phyloP scores from a whole-genome alignment of 2,329 filamentous ascomycete genomes.

The Alternaria infectoria region DNA sequence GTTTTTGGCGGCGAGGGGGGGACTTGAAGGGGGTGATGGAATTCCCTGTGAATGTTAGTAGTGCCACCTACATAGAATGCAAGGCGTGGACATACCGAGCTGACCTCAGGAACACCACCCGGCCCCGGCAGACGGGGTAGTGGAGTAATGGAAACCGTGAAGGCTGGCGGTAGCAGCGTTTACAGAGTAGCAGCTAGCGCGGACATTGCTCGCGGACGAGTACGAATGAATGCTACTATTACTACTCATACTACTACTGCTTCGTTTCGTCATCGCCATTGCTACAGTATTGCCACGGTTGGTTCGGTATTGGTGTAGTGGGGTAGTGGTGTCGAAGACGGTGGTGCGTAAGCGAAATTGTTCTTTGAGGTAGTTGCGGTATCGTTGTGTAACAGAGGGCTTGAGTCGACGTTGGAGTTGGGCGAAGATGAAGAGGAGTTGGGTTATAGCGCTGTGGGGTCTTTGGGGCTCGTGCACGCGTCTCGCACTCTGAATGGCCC shows the following conservation, averaged over 20 bases:
- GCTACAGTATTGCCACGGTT: conserved; percentile 57
- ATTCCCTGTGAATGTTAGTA: conserved; percentile 63
- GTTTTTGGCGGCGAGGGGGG: conserved; percentile 71
- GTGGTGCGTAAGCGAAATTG: background rate
- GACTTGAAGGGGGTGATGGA: conserved; percentile 84
- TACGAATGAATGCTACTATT: conserved; percentile 62
- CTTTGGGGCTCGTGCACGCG: conserved; percentile 11
- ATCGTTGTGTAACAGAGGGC: conserved; percentile 7
- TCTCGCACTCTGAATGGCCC: conserved; percentile 4
- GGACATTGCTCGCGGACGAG: conserved; percentile 75
- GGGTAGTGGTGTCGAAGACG: background rate
- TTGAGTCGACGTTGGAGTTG: conserved; percentile 15
- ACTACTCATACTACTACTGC: conserved; percentile 68
- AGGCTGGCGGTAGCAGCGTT: conserved; percentile 70
- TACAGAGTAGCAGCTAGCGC: conserved; percentile 91
- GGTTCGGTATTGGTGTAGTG: conserved; percentile 12
- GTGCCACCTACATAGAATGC: background rate
- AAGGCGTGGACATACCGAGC: conserved; percentile 45
- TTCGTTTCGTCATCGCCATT: conserved; percentile 77
- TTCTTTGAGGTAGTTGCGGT: background rate
- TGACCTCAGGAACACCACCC: conserved; percentile 56
- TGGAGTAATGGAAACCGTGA: conserved; percentile 61
- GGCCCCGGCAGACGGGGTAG: conserved; percentile 78
- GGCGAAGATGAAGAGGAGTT: conserved; percentile 26
- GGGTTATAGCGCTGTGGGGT: conserved; percentile 13